phyloP scores from a whole-genome alignment of 2,329 filamentous ascomycete species.

The Nectriaceae sp. region DNA sequence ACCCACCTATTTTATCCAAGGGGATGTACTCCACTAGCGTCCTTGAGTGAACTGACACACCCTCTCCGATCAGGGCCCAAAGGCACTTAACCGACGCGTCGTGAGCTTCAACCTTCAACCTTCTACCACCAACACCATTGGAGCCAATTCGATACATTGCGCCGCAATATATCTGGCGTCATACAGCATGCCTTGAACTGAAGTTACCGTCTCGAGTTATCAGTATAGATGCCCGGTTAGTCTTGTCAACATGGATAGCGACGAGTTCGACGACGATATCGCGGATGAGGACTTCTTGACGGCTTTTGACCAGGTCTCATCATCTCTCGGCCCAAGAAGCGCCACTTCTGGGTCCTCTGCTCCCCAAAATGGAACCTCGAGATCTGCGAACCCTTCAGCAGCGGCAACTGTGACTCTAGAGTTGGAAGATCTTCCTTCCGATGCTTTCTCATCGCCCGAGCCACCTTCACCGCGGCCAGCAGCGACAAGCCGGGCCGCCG shows the following conservation, averaged over 20 bases:
- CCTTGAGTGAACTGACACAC: too few relatives aligned
- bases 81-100: conserved; percentile 10
- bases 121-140: neutral
- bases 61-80: too few relatives aligned
- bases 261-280: conserved; percentile 66
- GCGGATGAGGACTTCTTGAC: conserved; percentile 67
- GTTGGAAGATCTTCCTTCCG: conserved; percentile 59
- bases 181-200: neutral
- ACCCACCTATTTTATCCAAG: too few relatives aligned
- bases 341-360: conserved; percentile 5
- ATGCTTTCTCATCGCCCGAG: conserved; percentile 68
- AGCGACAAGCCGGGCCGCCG: conserved; percentile 8
- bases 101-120: neutral
- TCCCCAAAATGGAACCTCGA: neutral
- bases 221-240: neutral
- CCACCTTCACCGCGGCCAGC: conserved; percentile 20
- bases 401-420: conserved; percentile 34
- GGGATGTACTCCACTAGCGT: too few relatives aligned
- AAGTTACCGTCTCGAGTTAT: neutral
- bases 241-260: conserved; percentile 48
- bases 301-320: conserved; percentile 55
- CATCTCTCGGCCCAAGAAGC: conserved; percentile 26
- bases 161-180: neutral
- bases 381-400: conserved; percentile 3
- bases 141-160: neutral